These are phyloP conservation scores for Quercus alba DNA, from an alignment of 306 rosid species.

Conservation along the genomic window DNA sequence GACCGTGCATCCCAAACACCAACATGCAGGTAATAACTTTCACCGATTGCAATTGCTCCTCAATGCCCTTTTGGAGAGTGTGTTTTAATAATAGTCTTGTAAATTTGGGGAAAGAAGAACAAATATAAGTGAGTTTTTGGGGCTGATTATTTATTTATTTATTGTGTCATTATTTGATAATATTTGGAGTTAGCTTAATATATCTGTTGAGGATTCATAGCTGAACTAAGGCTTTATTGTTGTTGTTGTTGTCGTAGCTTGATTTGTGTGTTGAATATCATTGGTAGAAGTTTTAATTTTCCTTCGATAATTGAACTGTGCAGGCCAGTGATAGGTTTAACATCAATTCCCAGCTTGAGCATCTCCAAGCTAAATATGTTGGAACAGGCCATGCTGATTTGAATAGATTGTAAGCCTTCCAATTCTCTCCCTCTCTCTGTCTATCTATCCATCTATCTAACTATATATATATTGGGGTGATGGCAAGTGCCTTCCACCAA, in stretches of 20 bases:
- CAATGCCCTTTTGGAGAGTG: background rate
- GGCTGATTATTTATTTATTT: background rate
- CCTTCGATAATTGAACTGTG: background rate
- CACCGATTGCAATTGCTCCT: background rate
- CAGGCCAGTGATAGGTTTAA: slow-evolving; percentile 98
- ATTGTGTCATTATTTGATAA: background rate
- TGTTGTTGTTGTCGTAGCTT: no score
- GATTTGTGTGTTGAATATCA: no score
- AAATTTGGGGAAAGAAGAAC: no score
- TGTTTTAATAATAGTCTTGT: no score
- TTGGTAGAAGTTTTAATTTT: no score
- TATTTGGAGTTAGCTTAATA: background rate
- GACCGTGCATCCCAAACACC: no score
- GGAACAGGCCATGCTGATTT: slow-evolving; percentile 95
- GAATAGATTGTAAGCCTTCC: slow-evolving; percentile 68
- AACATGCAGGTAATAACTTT: no score
- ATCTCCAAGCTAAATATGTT: slow-evolving; percentile 94
- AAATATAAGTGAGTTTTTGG: no score
- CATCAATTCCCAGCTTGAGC: slow-evolving; percentile 95
- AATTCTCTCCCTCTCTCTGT: background rate
- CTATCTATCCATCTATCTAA: no score
- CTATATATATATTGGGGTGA: no score
- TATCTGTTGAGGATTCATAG: background rate
- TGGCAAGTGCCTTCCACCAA: no score
- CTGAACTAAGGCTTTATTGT: background rate